Evolutionary conservation across 2,329 filamentous ascomycete genomes (phyloP), one percentile per base, ranked within the genome.

Genomic region (Onygenales sp.): DNA sequence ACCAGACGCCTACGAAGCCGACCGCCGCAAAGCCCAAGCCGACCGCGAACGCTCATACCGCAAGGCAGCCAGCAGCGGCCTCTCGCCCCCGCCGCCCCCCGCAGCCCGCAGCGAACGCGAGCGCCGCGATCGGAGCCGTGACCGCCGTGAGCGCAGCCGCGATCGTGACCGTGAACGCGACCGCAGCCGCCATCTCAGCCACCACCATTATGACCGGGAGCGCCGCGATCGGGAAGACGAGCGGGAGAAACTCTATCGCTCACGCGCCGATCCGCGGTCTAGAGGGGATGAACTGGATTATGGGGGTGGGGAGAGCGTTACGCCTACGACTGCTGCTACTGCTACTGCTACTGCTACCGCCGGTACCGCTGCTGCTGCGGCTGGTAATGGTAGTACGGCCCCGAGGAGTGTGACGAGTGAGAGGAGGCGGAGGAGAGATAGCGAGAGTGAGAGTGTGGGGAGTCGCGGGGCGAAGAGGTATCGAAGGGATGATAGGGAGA

Each of bases 31-130:
- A 69, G 92, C 92, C 43, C 91, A 93, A 65, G 90, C 91, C 54
- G 91, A 95, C 66, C 86, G 94, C 47, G 94, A 97, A 73, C 86
- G 91, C 59, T 91, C 94, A 62, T 94, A 95, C 72, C 85, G 88
- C 68, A 94, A 93, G 73, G 83, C 83, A 17, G 17, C 17, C 17
- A 17, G 17, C 72, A 87, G 85, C 59, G 74, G 80, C 62, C 65
- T 80, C 58, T 75, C 80, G 61, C 79, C 79, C 13, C 70, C 74
- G 8, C 69, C 70, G 10, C 47, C 76, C 59, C 52, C 17, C 17
- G 17, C 17, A 17, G 17, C 17, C 2, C 17, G 17, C 17, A 17
- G 58, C 31, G 70, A 70, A 37, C 61, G 67, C 48, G 64, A 65
- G 6, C 66, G 69, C 33, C 67, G 68, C 32, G 66, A 71, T 53